These are phyloP conservation scores for Nyssa sinensis DNA, from an alignment of 148 eudicot species.

Conservation along the genomic window DNA sequence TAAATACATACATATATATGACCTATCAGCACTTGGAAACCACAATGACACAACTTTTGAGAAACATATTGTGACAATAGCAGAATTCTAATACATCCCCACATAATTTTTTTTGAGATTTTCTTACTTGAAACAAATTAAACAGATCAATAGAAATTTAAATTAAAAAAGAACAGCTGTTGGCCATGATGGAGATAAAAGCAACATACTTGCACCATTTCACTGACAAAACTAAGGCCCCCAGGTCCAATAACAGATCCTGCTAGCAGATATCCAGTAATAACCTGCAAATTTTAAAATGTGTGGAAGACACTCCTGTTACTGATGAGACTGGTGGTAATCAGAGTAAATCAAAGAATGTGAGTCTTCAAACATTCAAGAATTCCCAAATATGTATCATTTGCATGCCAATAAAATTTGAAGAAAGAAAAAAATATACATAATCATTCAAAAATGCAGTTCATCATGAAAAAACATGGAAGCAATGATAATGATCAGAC, in stretches of 20 bases:
- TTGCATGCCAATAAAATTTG: not conserved
- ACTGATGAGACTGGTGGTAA: not conserved
- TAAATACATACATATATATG: too few species aligned
- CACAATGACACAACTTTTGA: not conserved
- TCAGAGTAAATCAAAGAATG: not conserved
- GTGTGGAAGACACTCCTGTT: not conserved
- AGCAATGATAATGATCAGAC: conserved; percentile 36
- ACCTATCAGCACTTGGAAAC: not conserved
- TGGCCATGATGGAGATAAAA: conserved; percentile 13
- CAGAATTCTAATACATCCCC: not conserved
- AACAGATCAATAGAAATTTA: not conserved
- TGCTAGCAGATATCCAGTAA: conserved; percentile 94
- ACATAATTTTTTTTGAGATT: not conserved
- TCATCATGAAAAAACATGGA: not conserved
- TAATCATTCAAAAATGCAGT: not conserved
- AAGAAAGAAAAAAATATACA: not conserved
- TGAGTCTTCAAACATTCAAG: not conserved
- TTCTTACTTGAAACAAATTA: not conserved
- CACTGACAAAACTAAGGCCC: conserved; percentile 89
- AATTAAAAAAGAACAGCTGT: not conserved
- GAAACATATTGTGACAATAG: not conserved
- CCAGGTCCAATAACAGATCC: conserved; percentile 99
- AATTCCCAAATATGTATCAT: not conserved
- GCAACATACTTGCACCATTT: conserved; percentile 91
- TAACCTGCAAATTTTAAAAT: conserved; percentile 55